Conservation (phyloP, 2,329 filamentous ascomycete genomes). For the Xylaria sp. region DNA sequence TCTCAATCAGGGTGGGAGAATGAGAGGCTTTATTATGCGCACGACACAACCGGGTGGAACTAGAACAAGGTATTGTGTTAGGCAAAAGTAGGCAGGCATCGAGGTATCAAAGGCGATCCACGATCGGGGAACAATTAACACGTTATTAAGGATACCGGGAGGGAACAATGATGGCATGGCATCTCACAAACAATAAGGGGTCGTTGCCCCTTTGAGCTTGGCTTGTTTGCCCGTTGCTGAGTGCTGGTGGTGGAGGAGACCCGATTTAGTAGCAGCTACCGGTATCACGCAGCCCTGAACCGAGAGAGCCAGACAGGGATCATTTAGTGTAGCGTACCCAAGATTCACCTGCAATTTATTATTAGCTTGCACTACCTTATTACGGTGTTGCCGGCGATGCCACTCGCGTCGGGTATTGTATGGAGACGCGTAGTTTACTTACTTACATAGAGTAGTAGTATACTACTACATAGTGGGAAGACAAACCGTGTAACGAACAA, state of each 20-base stretch:
- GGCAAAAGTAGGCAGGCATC: constrained; percentile 23
- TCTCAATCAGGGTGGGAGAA: constrained; percentile 9
- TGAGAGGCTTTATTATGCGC: constrained; percentile 30
- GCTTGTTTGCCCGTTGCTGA: neutral
- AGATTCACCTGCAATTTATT: constrained; percentile 25
- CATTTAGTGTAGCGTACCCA: neutral
- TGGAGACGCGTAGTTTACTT: constrained; percentile 41
- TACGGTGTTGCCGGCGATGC: constrained; percentile 9
- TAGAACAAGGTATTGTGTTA: constrained; percentile 24
- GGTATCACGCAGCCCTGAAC: constrained; percentile 16
- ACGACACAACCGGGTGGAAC: constrained; percentile 28
- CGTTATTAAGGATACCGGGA: constrained; percentile 5
- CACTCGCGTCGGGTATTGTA: constrained; percentile 7
- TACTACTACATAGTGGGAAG: neutral
- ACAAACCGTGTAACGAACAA: neutral
- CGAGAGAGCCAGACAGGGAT: constrained; percentile 14
- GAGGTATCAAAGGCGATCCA: constrained; percentile 23
- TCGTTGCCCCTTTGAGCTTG: constrained; percentile 34
- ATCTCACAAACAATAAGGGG: constrained; percentile 32
- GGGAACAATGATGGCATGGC: constrained; percentile 22
- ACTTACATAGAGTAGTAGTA: no score
- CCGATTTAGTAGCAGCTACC: constrained; percentile 16
- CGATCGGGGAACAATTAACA: constrained; percentile 25
- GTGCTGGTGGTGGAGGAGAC: constrained; percentile 6
- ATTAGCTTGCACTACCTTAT: constrained; percentile 7